Conservation (phyloP, 768 basidiomycete genomes). For the Leccinum subtestaceum region DNA sequence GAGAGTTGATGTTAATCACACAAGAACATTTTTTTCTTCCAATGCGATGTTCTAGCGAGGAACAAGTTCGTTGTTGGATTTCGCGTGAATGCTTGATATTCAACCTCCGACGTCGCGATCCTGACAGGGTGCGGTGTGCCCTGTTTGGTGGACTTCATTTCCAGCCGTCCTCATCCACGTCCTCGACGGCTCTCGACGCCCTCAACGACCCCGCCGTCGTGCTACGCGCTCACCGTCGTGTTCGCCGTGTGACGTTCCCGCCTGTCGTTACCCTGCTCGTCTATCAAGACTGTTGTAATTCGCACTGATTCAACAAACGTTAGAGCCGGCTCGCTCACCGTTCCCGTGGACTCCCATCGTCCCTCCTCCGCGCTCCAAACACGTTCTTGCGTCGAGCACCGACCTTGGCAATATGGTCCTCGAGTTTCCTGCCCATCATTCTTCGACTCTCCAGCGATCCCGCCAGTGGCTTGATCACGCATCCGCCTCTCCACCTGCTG, state of each 20-base stretch:
- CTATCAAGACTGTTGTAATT: constrained; percentile 15
- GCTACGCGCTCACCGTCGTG: constrained; percentile 10
- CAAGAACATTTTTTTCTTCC: constrained; percentile 4
- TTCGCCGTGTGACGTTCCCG: constrained; percentile 9
- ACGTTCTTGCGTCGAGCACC: not conserved
- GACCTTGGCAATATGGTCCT: constrained; percentile 26
- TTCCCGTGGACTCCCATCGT: constrained; percentile 3
- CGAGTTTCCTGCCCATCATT: constrained; percentile 30
- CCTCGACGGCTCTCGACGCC: constrained; percentile 9
- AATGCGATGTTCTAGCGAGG: constrained; percentile 7
- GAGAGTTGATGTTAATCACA: constrained; percentile 27
- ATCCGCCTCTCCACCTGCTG: constrained; percentile 18
- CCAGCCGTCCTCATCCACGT: constrained; percentile 3
- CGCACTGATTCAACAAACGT: constrained; percentile 15
- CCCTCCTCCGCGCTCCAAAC: not conserved
- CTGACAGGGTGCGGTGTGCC: constrained; percentile 11
- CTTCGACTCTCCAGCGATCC: constrained; percentile 28
- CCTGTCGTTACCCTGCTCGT: not conserved
- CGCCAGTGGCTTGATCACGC: constrained; percentile 35
- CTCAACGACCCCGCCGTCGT: constrained; percentile 5
- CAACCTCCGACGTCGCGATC: constrained; percentile 27
- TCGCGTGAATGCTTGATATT: constrained; percentile 16
- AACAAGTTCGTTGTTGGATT: not conserved
- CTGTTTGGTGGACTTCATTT: constrained; percentile 6
- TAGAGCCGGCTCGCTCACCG: constrained; percentile 1